Evolutionary conservation across 345 rosid genomes (phyloP).

Genomic region (Eucalyptus pauciflora): DNA sequence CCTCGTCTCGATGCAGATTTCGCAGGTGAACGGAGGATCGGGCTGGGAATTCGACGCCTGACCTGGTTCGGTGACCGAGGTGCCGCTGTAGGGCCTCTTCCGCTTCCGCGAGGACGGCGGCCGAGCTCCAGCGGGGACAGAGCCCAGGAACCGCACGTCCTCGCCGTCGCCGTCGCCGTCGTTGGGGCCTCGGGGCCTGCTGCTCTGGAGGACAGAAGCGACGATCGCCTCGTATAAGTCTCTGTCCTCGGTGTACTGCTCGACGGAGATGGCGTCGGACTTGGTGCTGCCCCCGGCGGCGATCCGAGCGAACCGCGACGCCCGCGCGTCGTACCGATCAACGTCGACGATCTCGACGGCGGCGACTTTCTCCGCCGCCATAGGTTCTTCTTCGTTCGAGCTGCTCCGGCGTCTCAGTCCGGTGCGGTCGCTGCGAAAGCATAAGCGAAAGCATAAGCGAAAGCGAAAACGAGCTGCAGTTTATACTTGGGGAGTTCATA

Average conservation of each 20-base stretch:
- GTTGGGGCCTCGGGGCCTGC: neutral
- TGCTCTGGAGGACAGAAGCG: neutral
- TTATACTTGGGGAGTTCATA: too few species aligned
- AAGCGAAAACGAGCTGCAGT: neutral
- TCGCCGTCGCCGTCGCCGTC: neutral
- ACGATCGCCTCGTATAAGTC: neutral
- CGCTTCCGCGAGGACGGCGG: neutral
- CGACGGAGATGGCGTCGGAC: slow-evolving; percentile 1
- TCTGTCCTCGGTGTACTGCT: neutral
- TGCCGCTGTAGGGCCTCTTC: neutral
- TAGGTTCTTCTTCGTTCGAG: neutral
- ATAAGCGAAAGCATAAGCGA: neutral
- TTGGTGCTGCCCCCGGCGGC: neutral
- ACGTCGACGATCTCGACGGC: neutral
- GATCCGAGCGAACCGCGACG: neutral
- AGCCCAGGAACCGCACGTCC: neutral
- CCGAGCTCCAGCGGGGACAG: neutral
- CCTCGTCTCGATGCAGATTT: slow-evolving; percentile 40
- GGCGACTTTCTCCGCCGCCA: neutral
- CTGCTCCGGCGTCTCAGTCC: neutral
- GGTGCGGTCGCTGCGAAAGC: neutral
- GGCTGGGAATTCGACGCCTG: neutral
- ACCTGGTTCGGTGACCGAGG: neutral
- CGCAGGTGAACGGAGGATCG: slow-evolving; percentile 18
- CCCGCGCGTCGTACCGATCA: neutral